Evolutionary conservation across 768 basidiomycete species (phyloP), one percentile per base, ranked within the genome.

Genomic region (Rhodosporidiobolus sp.): DNA sequence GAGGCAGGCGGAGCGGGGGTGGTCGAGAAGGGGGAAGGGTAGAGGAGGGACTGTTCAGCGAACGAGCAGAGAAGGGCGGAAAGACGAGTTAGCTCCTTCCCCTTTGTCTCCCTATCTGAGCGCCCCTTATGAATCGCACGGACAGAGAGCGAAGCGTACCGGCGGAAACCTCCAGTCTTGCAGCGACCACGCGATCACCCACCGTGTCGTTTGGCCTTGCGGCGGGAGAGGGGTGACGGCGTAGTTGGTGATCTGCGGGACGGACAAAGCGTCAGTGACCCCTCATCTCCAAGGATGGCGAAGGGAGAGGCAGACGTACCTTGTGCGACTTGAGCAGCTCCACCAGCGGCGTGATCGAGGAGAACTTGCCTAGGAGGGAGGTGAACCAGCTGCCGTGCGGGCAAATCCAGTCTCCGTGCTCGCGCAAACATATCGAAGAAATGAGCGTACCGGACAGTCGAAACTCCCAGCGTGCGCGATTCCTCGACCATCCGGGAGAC

Each of bases 181-280:
- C 65, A 88, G 88, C 0, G 90, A 93, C 95, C 95, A 97, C 0
- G 86, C 92, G 4, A 98, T 81, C 0, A 89, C 91, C 93, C 94
- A 98, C n/a, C 96, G 86, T 3, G 89, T 85, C 0, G 95, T 97
- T 67, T 89, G 87, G 1, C 94, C 92, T 81, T 93, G 93, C 5
- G 50, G 65, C 0, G 88, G 83, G 57, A 94, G 89, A 75, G 92
- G 89, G 0, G 88, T 88, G 56, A 97, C 83, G 0, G 88, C 90
- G 80, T 94, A 98, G 81, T 96, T 96, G 45, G 86, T 83, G 55
- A 97, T 86, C 92, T 96, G 67, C 3, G 16, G 45, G 4, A 8
- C 32, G 17, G 3, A 9, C 22, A 35, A 14, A 43, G 38, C 14
- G 38, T 32, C 22, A 67, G 53, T 30, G 12, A 3, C n/a, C 10